phyloP scores from a whole-genome alignment of 495 filamentous ascomycete genomes.

The Aspergillus leporis region DNA sequence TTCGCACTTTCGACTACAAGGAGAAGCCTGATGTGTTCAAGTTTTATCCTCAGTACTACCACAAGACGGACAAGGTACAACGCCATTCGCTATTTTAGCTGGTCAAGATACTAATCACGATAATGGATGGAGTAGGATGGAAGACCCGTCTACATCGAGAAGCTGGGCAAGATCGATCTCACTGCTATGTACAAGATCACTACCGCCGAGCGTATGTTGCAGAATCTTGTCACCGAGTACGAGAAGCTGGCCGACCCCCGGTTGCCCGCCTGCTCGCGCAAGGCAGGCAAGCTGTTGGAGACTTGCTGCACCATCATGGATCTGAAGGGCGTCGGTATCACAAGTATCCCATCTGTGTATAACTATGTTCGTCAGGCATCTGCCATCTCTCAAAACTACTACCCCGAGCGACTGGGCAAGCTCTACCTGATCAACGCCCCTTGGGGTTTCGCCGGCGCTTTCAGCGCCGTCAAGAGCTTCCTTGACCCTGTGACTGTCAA shows the following conservation, averaged over 20 bases:
- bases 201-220: slow-evolving; percentile 86
- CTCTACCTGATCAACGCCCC: slow-evolving; percentile 97
- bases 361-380: slow-evolving; percentile 78
- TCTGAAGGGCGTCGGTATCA: slow-evolving; percentile 86
- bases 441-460: slow-evolving; percentile 85
- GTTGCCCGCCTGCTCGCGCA: slow-evolving; percentile 92
- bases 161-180: slow-evolving; percentile 91
- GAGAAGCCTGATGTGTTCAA: slow-evolving; percentile 87
- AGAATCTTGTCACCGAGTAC: slow-evolving; percentile 95
- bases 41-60: slow-evolving; percentile 98
- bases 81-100: neutral
- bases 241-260: slow-evolving; percentile 93
- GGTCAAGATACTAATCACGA: slow-evolving; percentile 13
- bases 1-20: slow-evolving; percentile 77
- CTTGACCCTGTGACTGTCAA: slow-evolving; percentile 93
- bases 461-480: slow-evolving; percentile 83
- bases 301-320: slow-evolving; percentile 98
- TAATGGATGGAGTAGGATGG: slow-evolving; percentile 67
- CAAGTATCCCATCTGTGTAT: slow-evolving; percentile 78
- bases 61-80: slow-evolving; percentile 94
- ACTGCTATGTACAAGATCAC: slow-evolving; percentile 90
- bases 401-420: slow-evolving; percentile 87
- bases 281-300: slow-evolving; percentile 84
- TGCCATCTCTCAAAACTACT: slow-evolving; percentile 94
- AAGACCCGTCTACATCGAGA: slow-evolving; percentile 94